Evolutionary conservation across 202 grass and related monocot species (phyloP).

Genomic region (Schoenoplectus triqueter): DNA sequence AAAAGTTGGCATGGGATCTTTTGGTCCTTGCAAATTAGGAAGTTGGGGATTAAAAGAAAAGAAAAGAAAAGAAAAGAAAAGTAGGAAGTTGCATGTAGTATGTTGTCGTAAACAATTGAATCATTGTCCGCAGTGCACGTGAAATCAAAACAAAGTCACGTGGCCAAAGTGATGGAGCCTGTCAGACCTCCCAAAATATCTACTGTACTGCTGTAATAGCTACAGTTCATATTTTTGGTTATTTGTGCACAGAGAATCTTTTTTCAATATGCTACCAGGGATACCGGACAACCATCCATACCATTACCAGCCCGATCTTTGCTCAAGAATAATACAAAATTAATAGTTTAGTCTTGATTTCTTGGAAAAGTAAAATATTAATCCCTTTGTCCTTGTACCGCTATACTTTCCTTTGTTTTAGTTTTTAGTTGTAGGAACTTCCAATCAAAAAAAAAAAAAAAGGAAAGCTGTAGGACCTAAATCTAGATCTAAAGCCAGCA

Average conservation of each 20-base stretch:
- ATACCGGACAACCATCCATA: neutral
- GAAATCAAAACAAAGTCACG: slow-evolving; percentile 10
- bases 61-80: neutral
- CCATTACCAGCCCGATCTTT: neutral
- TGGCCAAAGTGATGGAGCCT: neutral
- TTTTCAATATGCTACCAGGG: neutral
- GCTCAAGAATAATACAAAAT: neutral
- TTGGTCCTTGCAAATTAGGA: neutral
- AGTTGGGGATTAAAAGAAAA: neutral
- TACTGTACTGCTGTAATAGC: neutral
- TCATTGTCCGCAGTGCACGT: slow-evolving; percentile 15
- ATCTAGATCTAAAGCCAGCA: no score
- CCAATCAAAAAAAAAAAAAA: no score
- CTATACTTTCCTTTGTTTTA: no score
- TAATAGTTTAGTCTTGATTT: neutral
- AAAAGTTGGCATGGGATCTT: no score
- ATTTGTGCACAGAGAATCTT: slow-evolving; percentile 23
- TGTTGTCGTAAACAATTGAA: slow-evolving; percentile 7
- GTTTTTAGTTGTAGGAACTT: no score
- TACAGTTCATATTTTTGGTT: slow-evolving; percentile 7
- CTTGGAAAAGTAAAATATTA: neutral
- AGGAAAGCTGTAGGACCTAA: no score
- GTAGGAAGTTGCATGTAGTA: neutral
- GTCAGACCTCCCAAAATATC: slow-evolving; percentile 25
- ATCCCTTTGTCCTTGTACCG: no score